Conservation (phyloP, 345 rosid genomes). For the Pseudoturritis turrita region DNA sequence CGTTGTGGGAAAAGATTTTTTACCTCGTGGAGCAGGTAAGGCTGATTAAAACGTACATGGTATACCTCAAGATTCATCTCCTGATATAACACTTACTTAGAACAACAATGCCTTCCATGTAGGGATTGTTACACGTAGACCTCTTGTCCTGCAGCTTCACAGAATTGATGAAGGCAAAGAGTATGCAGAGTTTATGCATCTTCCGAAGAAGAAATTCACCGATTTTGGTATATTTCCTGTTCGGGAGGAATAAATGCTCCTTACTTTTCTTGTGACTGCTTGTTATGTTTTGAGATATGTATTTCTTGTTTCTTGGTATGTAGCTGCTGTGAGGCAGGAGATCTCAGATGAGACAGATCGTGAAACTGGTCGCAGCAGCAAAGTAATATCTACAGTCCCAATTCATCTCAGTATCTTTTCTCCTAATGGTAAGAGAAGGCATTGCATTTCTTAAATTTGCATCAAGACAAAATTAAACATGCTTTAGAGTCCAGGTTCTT, state of each 20-base stretch:
- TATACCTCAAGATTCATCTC: neutral
- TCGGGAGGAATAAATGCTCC: neutral
- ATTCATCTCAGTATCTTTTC: conserved; percentile 94
- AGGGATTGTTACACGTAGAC: conserved; percentile 98
- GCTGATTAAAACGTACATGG: neutral
- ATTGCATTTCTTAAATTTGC: neutral
- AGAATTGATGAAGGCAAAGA: conserved; percentile 85
- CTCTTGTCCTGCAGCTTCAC: conserved; percentile 95
- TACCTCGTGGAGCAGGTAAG: conserved; percentile 96
- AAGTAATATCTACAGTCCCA: conserved; percentile 81
- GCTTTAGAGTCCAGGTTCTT: neutral
- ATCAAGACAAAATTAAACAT: neutral
- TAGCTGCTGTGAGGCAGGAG: conserved; percentile 91
- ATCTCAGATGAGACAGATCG: conserved; percentile 93
- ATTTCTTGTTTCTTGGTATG: conserved; percentile 19
- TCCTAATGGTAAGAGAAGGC: conserved; percentile 68
- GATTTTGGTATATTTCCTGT: conserved; percentile 64
- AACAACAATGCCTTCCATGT: conserved; percentile 26
- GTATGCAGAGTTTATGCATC: conserved; percentile 96
- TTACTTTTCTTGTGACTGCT: neutral
- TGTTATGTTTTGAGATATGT: neutral
- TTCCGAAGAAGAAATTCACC: conserved; percentile 72
- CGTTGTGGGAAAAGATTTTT: conserved; percentile 86
- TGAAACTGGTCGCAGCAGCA: conserved; percentile 80
- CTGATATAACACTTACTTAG: neutral